A percentile compares a stretch with the other conserved stretches of the same genome.
These are phyloP conservation scores for Candida silvatica DNA, from an alignment of 805 yeast species.

Conservation along the genomic window DNA sequence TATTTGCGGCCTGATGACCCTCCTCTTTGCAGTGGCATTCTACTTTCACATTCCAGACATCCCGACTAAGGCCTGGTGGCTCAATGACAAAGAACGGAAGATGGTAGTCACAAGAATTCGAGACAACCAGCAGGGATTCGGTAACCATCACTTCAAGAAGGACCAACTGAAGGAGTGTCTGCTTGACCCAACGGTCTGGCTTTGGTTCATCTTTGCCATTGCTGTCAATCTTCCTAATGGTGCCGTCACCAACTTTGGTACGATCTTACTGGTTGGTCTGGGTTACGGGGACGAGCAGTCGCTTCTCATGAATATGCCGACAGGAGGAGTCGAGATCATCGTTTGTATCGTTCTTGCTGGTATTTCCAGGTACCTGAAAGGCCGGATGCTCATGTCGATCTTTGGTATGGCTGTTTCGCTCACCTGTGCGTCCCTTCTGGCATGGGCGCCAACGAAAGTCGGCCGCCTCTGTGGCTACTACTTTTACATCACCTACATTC, in stretches of 20 bases:
- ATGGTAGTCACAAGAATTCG: constrained; percentile 49
- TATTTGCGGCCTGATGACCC: constrained; percentile 50
- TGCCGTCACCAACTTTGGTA: constrained; percentile 38
- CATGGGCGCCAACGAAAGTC: constrained; percentile 1
- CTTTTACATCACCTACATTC: constrained; percentile 19
- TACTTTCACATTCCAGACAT: constrained; percentile 38
- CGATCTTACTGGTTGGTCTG: constrained; percentile 30
- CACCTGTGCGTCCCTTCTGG: background rate
- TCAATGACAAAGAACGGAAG: constrained; percentile 36
- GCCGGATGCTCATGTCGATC: constrained; percentile 1
- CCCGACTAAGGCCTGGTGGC: constrained; percentile 42
- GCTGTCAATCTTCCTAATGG: constrained; percentile 48
- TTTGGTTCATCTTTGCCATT: constrained; percentile 34
- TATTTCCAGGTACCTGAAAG: constrained; percentile 16
- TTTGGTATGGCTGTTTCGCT: constrained; percentile 1
- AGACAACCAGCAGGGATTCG: constrained; percentile 52
- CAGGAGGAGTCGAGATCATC: constrained; percentile 28
- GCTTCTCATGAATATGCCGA: constrained; percentile 21
- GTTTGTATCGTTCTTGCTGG: constrained; percentile 19
- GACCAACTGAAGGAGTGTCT: constrained; percentile 48
- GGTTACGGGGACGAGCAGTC: constrained; percentile 15
- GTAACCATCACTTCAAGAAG: constrained; percentile 43
- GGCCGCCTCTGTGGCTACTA: constrained; percentile 17
- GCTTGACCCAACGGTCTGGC: constrained; percentile 41
- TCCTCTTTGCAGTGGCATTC: constrained; percentile 35